Evolutionary conservation across 768 basidiomycete species (phyloP).

Genomic region (Infundibulicybe gibba): DNA sequence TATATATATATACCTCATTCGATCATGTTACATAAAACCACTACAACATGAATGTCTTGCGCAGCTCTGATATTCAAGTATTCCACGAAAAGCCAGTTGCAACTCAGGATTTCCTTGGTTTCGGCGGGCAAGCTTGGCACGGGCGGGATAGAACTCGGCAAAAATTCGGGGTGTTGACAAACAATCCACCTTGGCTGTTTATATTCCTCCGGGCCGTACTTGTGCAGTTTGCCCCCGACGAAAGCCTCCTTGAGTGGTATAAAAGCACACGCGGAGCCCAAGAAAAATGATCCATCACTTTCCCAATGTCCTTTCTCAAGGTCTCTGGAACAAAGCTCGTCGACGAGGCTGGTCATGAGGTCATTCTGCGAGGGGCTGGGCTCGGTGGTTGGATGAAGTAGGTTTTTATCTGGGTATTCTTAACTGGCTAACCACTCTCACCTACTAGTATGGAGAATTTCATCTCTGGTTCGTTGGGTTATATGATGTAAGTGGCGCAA

Average conservation of each 20-base stretch:
- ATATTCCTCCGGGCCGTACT: too few relatives aligned
- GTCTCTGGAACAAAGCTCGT: slow-evolving; percentile 60
- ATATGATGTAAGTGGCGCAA: not conserved
- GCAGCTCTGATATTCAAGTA: too few relatives aligned
- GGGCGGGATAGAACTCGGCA: too few relatives aligned
- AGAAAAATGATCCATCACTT: too few relatives aligned
- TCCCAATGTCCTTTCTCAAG: slow-evolving; percentile 46
- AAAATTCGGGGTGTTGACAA: too few relatives aligned
- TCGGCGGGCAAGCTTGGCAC: too few relatives aligned
- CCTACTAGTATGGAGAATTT: slow-evolving; percentile 69
- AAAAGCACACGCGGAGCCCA: not conserved
- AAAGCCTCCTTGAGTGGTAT: not conserved
- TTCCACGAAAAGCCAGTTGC: too few relatives aligned
- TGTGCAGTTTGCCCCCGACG: not conserved
- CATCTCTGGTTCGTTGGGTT: slow-evolving; percentile 44
- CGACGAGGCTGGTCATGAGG: slow-evolving; percentile 50
- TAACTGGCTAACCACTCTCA: slow-evolving; percentile 4
- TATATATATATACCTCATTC: too few relatives aligned
- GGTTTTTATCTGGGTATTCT: slow-evolving; percentile 22
- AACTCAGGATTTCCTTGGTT: too few relatives aligned
- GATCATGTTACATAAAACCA: too few relatives aligned
- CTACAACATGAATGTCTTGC: too few relatives aligned
- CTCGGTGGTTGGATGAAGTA: slow-evolving; percentile 87
- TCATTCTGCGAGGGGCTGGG: slow-evolving; percentile 71
- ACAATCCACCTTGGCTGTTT: too few relatives aligned